Evolutionary conservation across 441 rosid genomes (phyloP).

Genomic region (Croton laevigatus): DNA sequence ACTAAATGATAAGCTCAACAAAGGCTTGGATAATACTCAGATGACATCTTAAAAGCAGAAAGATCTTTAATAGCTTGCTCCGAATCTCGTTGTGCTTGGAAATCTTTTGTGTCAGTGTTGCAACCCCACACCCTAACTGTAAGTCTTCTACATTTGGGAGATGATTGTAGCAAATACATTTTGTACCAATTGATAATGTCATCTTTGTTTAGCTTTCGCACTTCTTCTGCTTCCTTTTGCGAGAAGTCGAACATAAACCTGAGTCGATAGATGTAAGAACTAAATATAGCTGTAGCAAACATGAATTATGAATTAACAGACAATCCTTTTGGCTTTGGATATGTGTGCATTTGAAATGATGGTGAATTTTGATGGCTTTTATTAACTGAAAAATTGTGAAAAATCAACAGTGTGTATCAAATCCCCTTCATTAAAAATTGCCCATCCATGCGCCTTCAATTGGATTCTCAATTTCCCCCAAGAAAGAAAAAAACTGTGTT

Average conservation of each 20-base stretch:
- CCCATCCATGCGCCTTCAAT: no score
- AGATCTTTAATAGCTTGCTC: constrained; percentile 49
- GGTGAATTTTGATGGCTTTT: no score
- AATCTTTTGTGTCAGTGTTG: constrained; percentile 53
- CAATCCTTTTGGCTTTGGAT: no score
- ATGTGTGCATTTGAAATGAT: no score
- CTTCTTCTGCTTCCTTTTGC: constrained; percentile 72
- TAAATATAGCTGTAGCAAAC: not conserved
- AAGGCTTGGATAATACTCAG: constrained; percentile 62
- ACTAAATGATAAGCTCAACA: constrained; percentile 15
- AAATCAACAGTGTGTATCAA: no score
- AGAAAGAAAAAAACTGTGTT: no score
- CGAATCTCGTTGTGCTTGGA: constrained; percentile 31
- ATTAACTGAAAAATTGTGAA: no score
- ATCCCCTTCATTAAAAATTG: no score
- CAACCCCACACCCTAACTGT: constrained; percentile 92
- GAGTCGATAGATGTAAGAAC: constrained; percentile 12
- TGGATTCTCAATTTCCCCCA: no score
- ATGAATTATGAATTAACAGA: no score
- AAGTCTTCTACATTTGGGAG: constrained; percentile 77
- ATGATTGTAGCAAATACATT: constrained; percentile 62
- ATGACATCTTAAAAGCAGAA: constrained; percentile 53
- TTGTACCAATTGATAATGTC: constrained; percentile 68
- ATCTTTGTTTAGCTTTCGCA: constrained; percentile 50
- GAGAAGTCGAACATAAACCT: constrained; percentile 86